A percentile compares a stretch with the other conserved stretches of the same genome.
Evolutionary conservation across 2,329 filamentous ascomycete species (phyloP).

Genomic region (Neofusicoccum parvum): DNA sequence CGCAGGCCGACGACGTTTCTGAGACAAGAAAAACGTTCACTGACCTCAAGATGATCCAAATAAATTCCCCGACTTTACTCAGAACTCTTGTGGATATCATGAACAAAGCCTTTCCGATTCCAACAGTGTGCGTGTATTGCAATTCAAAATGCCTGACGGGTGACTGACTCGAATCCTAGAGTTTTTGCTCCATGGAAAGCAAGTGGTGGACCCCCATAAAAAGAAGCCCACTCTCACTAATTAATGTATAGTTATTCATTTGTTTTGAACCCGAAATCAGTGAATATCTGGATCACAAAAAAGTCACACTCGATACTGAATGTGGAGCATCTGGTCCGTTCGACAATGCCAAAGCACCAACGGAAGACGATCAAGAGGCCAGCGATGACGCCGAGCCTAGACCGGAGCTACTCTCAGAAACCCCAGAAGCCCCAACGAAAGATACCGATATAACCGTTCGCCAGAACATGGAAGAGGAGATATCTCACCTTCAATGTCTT

Average conservation of each 20-base stretch:
- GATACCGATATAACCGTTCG: background rate
- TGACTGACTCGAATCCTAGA: background rate
- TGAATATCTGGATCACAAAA: background rate
- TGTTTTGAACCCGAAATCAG: background rate
- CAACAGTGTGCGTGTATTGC: too few species aligned
- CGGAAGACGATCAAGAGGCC: background rate
- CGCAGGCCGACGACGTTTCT: background rate
- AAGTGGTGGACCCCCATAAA: background rate
- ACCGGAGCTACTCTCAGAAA: too few species aligned
- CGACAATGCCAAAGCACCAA: background rate
- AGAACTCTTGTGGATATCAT: background rate
- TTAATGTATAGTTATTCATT: background rate
- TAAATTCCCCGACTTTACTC: background rate
- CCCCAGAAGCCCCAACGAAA: too few species aligned
- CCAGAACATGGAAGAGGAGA: background rate
- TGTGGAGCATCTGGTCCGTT: background rate
- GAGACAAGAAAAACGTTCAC: background rate
- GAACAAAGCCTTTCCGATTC: too few species aligned
- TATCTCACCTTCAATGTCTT: conserved; percentile 11
- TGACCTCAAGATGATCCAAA: background rate
- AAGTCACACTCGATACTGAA: background rate
- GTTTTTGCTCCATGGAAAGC: background rate
- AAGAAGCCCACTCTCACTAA: background rate
- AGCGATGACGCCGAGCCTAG: too few species aligned
- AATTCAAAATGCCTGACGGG: too few species aligned